Conservation (phyloP, 2,329 filamentous ascomycete species). For the Pezicula carpinea region DNA sequence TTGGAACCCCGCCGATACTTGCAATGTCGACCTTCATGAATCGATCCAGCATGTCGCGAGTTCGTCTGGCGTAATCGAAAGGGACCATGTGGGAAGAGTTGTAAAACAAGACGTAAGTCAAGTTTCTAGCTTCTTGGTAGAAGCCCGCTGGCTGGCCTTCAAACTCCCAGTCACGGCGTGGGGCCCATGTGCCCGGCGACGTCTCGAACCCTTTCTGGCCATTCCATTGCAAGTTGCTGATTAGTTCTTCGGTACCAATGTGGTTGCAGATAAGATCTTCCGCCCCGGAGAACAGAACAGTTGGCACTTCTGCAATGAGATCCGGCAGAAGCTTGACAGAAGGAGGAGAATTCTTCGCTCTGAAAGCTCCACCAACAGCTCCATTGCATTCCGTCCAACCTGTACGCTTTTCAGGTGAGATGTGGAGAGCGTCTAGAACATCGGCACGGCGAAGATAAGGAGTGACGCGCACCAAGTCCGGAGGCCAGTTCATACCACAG, state of each 20-base stretch:
- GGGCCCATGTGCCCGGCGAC: constrained; percentile 81
- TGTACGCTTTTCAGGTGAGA: constrained; percentile 74
- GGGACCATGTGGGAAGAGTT: constrained; percentile 98
- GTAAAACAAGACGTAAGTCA: constrained; percentile 94
- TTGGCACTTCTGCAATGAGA: constrained; percentile 69
- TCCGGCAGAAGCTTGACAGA: constrained; percentile 71
- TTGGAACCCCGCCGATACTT: constrained; percentile 70
- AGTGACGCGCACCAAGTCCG: constrained; percentile 71
- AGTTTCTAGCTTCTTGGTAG: constrained; percentile 90
- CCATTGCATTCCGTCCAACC: constrained; percentile 92
- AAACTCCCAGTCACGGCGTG: constrained; percentile 90
- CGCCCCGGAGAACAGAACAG: constrained; percentile 88
- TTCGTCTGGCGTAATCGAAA: constrained; percentile 82
- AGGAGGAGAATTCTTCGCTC: constrained; percentile 64
- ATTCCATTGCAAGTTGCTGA: constrained; percentile 88
- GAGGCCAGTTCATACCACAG: constrained; percentile 98
- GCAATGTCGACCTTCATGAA: constrained; percentile 93
- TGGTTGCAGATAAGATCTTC: constrained; percentile 98
- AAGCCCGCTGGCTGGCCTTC: constrained; percentile 84
- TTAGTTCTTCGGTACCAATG: constrained; percentile 84
- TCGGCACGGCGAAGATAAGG: constrained; percentile 83
- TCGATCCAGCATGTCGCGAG: constrained; percentile 93
- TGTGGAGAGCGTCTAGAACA: constrained; percentile 74
- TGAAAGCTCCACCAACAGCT: constrained; percentile 69
- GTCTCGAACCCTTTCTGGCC: constrained; percentile 88